A percentile compares a stretch with the other conserved stretches of the same genome.
These are phyloP conservation scores for Bacidia rubella DNA, from an alignment of 495 filamentous ascomycete genomes.

Conservation along the genomic window DNA sequence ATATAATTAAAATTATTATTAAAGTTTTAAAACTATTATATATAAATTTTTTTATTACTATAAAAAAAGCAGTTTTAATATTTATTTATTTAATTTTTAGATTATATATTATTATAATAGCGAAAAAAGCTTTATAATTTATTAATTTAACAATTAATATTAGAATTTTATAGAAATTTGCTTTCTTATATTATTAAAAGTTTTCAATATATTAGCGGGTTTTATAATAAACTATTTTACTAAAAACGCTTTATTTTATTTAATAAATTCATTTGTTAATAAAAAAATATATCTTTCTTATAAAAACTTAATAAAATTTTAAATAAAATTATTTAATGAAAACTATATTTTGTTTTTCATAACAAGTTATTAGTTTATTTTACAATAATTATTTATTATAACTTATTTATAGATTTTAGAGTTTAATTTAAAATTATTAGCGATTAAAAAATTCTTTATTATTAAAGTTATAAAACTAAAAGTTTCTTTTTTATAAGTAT, in stretches of 20 bases:
- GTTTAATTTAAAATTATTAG: neutral
- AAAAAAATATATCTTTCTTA: too few relatives aligned
- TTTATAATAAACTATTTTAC: neutral
- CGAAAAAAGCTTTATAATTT: conserved; percentile 1
- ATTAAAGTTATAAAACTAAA: too few relatives aligned
- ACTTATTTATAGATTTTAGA: neutral
- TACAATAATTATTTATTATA: neutral
- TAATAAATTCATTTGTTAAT: neutral
- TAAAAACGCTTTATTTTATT: neutral
- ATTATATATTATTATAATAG: neutral
- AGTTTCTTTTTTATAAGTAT: too few relatives aligned
- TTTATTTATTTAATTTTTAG: neutral
- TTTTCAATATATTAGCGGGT: neutral
- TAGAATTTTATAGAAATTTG: neutral
- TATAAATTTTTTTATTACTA: neutral
- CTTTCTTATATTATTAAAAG: neutral
- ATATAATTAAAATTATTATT: neutral
- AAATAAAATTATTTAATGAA: neutral
- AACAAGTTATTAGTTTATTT: neutral
- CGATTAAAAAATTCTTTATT: too few relatives aligned
- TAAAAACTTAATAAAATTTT: neutral
- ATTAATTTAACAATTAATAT: neutral
- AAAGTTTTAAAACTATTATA: too few relatives aligned
- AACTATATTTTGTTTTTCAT: neutral
- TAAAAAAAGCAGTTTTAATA: neutral